These are phyloP conservation scores for Penicillium capsulatum DNA, from an alignment of 2,329 filamentous ascomycete species.

Conservation along the genomic window DNA sequence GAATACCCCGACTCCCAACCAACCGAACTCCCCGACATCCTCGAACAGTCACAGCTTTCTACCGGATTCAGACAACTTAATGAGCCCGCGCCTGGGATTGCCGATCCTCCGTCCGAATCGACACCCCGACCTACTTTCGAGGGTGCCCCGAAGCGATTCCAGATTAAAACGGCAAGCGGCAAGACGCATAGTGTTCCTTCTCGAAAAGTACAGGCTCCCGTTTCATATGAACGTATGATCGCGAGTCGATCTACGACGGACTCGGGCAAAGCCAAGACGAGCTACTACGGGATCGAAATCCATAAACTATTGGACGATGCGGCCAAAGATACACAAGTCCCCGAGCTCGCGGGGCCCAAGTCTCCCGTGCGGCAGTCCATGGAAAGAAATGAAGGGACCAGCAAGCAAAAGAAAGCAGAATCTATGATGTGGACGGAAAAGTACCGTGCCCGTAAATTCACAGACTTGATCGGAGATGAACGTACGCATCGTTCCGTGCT, in stretches of 20 bases:
- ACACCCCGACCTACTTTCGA: slow-evolving; percentile 6
- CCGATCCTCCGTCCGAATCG: slow-evolving; percentile 6
- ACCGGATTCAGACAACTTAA: not conserved
- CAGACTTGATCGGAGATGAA: slow-evolving; percentile 91
- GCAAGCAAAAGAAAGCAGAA: slow-evolving; percentile 28
- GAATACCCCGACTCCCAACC: slow-evolving; percentile 19
- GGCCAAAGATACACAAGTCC: slow-evolving; percentile 49
- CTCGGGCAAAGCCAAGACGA: slow-evolving; percentile 54
- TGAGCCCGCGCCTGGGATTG: slow-evolving; percentile 3
- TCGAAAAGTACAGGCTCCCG: slow-evolving; percentile 32
- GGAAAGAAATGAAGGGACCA: slow-evolving; percentile 26
- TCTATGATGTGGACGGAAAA: slow-evolving; percentile 85
- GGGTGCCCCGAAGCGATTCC: slow-evolving; percentile 22
- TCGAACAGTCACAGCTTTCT: slow-evolving; percentile 6
- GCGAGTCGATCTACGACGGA: slow-evolving; percentile 50
- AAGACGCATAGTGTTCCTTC: slow-evolving; percentile 43
- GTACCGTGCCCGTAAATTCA: slow-evolving; percentile 86
- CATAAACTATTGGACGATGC: slow-evolving; percentile 74
- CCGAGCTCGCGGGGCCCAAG: slow-evolving; percentile 14
- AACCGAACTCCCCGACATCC: slow-evolving; percentile 15
- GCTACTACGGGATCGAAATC: slow-evolving; percentile 91
- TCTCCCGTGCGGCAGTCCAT: slow-evolving; percentile 30
- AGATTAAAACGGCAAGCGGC: slow-evolving; percentile 48
- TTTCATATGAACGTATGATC: slow-evolving; percentile 53
- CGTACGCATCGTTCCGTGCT: slow-evolving; percentile 85